Conservation (phyloP, 2,329 filamentous ascomycete genomes). For the Emmonsia crescens region DNA sequence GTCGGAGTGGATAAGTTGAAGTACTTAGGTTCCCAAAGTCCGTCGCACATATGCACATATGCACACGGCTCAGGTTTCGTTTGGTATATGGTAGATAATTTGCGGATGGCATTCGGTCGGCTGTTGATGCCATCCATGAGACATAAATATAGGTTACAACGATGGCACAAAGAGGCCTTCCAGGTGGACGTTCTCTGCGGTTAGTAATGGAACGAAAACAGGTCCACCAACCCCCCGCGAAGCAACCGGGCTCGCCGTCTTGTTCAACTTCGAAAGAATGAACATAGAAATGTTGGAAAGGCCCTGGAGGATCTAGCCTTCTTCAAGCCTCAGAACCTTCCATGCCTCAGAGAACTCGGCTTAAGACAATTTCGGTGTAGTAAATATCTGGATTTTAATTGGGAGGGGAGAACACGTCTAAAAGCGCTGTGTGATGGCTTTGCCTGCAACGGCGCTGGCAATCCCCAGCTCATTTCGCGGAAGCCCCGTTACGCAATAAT, state of each 20-base stretch:
- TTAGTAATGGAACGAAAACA: neutral
- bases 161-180: neutral
- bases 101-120: neutral
- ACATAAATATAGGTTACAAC: neutral
- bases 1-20: neutral
- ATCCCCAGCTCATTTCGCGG: neutral
- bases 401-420: neutral
- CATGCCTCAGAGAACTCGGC: neutral
- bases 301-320: neutral
- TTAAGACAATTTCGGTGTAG: neutral
- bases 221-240: too few species aligned
- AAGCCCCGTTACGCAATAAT: neutral
- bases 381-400: neutral
- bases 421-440: neutral
- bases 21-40: neutral
- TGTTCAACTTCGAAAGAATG: neutral
- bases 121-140: neutral
- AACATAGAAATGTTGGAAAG: neutral
- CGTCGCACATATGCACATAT: too few species aligned
- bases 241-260: neutral
- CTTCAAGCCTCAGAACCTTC: neutral
- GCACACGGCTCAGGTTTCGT: neutral
- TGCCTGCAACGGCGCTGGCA: neutral
- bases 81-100: neutral
- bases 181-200: neutral